Evolutionary conservation across 2,329 filamentous ascomycete genomes (phyloP).

Genomic region (Pezicula carpinea): DNA sequence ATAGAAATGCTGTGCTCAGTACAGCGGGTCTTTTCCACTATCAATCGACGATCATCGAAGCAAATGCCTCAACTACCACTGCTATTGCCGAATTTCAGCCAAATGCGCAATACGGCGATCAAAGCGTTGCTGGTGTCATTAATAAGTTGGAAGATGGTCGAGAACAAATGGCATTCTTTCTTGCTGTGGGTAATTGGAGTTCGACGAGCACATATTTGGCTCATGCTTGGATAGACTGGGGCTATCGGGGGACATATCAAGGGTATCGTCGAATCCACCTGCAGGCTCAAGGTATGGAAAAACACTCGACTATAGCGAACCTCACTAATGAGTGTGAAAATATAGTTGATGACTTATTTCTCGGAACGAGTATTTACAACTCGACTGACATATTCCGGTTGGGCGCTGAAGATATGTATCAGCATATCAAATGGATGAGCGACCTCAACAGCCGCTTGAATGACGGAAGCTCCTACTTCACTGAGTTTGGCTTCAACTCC

Average conservation of each 20-base stretch:
- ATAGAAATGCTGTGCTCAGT: slow-evolving; percentile 37
- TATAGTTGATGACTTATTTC: slow-evolving; percentile 46
- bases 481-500: slow-evolving; percentile 51
- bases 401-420: slow-evolving; percentile 37
- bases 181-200: slow-evolving; percentile 37
- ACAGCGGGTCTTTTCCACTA: slow-evolving; percentile 51
- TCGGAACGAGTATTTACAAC: slow-evolving; percentile 43
- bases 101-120: slow-evolving; percentile 31
- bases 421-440: slow-evolving; percentile 36
- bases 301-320: slow-evolving; percentile 42
- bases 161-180: slow-evolving; percentile 58
- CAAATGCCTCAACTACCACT: slow-evolving; percentile 45
- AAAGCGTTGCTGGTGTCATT: slow-evolving; percentile 51
- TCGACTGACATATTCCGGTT: slow-evolving; percentile 40
- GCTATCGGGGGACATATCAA: slow-evolving; percentile 48
- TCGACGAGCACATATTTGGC: slow-evolving; percentile 52
- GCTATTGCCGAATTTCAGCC: slow-evolving; percentile 46
- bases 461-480: slow-evolving; percentile 41
- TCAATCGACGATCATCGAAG: slow-evolving; percentile 47
- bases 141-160: slow-evolving; percentile 47
- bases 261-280: slow-evolving; percentile 6
- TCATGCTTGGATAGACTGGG: slow-evolving; percentile 58
- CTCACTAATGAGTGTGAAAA: slow-evolving; percentile 29
- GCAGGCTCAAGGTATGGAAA: slow-evolving; percentile 38
- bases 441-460: slow-evolving; percentile 37